Conservation (phyloP, 305 asterid species). For the Solanum hybrid region DNA sequence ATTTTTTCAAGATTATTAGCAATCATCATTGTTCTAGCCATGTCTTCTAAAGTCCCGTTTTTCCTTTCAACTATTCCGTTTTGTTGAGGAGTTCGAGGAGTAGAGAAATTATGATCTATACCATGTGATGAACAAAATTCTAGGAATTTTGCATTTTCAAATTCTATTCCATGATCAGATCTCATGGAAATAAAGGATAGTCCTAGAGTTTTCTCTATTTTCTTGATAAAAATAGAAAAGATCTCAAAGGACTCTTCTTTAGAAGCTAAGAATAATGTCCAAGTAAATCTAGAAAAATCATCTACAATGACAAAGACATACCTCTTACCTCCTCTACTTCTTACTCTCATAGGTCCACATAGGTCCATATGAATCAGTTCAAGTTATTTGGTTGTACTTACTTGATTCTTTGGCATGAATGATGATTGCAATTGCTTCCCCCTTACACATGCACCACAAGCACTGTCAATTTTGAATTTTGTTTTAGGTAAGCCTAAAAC, state of each 20-base stretch:
- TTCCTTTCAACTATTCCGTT: background rate
- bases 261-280: background rate
- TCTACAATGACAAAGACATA: background rate
- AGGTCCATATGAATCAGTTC: background rate
- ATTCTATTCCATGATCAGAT: background rate
- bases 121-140: background rate
- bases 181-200: background rate
- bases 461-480: too few relatives aligned
- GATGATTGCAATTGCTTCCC: too few relatives aligned
- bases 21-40: background rate
- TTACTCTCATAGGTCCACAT: background rate
- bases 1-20: background rate
- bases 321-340: background rate
- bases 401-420: accelerated
- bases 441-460: too few relatives aligned
- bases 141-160: background rate
- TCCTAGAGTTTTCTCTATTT: background rate
- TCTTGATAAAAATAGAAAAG: background rate
- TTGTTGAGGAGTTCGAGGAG: background rate
- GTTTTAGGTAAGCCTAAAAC: too few relatives aligned
- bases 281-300: too few relatives aligned
- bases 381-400: background rate
- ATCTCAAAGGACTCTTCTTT: too few relatives aligned
- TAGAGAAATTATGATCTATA: background rate
- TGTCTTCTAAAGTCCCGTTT: background rate